These are phyloP conservation scores for Arxiozyma slooffiae DNA, from an alignment of 1,139 yeast genomes.

Conservation along the genomic window DNA sequence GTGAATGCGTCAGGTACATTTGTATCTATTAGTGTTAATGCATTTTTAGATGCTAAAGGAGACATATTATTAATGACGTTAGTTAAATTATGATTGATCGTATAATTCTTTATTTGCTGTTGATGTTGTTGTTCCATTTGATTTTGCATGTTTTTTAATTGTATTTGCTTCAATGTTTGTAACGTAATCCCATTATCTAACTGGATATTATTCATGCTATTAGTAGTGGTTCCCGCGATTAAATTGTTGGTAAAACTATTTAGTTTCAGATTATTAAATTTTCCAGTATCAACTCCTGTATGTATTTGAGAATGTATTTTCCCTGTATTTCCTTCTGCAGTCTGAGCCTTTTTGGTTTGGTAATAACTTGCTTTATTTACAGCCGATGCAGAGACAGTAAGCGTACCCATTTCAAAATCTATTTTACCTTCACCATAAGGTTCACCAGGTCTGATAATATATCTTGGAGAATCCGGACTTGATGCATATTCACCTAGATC, in stretches of 20 bases:
- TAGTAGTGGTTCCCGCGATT: not conserved
- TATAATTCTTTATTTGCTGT: constrained; percentile 15
- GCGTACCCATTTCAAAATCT: constrained; percentile 28
- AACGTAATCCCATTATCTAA: constrained; percentile 11
- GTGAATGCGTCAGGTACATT: constrained; percentile 26
- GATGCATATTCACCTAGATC: constrained; percentile 66
- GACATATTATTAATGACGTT: constrained; percentile 21
- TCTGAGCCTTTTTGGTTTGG: constrained; percentile 2
- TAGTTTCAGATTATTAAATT: not conserved
- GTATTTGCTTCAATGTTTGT: constrained; percentile 19
- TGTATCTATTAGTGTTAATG: constrained; percentile 18
- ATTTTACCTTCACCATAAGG: constrained; percentile 30
- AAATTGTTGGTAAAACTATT: not conserved
- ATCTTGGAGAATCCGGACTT: constrained; percentile 53
- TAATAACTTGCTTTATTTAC: constrained; percentile 1
- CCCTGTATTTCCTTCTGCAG: not conserved
- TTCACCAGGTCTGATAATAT: constrained; percentile 39
- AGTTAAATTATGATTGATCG: constrained; percentile 20
- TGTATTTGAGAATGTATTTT: not conserved
- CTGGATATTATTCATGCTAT: not conserved
- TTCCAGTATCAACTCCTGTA: not conserved
- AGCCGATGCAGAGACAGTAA: constrained; percentile 8
- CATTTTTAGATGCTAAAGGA: constrained; percentile 22
- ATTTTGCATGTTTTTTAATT: constrained; percentile 13
- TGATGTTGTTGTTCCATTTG: constrained; percentile 19